Conservation (phyloP, 2,329 filamentous ascomycete species). For the Amauroascus verrucosus region DNA sequence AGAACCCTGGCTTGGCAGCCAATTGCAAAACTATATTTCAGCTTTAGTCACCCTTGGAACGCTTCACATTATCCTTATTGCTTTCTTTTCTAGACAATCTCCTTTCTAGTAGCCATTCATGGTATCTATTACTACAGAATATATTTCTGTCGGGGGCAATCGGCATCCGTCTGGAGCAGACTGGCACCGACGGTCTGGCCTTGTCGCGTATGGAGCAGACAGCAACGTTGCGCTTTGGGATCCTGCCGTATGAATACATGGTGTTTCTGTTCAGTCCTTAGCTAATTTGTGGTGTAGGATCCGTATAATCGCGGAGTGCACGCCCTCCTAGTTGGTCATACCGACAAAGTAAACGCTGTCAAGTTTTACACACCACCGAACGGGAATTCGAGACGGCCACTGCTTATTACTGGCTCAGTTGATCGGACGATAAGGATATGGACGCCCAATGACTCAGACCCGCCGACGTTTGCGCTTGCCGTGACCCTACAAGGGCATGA, state of each 20-base stretch:
- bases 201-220: slow-evolving; percentile 82
- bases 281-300: slow-evolving; percentile 28
- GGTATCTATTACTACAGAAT: slow-evolving; percentile 37
- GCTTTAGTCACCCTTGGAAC: background rate
- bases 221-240: slow-evolving; percentile 83
- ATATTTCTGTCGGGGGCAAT: slow-evolving; percentile 74
- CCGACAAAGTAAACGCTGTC: slow-evolving; percentile 69
- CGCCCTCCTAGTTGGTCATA: slow-evolving; percentile 63
- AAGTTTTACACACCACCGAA: slow-evolving; percentile 57
- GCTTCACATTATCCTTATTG: background rate
- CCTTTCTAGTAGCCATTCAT: slow-evolving; percentile 21
- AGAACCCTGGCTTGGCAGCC: background rate
- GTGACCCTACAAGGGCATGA: slow-evolving; percentile 55
- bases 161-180: slow-evolving; percentile 81
- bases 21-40: background rate
- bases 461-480: slow-evolving; percentile 32
- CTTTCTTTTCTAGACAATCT: background rate
- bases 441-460: slow-evolving; percentile 27
- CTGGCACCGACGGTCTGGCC: slow-evolving; percentile 60
- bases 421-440: slow-evolving; percentile 66
- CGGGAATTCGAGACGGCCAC: slow-evolving; percentile 29
- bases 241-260: slow-evolving; percentile 53
- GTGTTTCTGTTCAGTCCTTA: background rate
- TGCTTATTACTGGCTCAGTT: slow-evolving; percentile 69
- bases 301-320: slow-evolving; percentile 48